Evolutionary conservation across 2,329 filamentous ascomycete species (phyloP), one percentile per base, ranked within the genome.

Genomic region (Aspergillus sp.): DNA sequence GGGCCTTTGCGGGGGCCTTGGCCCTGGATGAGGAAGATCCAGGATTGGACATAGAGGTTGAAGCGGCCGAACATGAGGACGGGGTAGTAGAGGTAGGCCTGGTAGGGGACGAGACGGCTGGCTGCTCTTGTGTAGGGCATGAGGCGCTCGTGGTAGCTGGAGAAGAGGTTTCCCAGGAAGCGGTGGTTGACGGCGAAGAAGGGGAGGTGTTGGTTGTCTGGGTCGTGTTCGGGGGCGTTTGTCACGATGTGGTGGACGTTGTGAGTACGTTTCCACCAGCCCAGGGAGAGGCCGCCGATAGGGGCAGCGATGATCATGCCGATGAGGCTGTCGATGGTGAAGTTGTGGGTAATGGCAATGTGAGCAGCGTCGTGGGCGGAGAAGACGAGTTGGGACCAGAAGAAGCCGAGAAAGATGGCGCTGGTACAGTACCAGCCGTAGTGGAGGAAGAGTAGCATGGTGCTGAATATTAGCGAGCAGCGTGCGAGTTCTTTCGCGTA

Each of bases 191-290:
- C 85, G 61, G 91, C 91, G 73, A 97, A 91, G 73, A 96, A 88
- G 2, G 92, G 92, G 76, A 96, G 85, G 73, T 96, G 89, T 74
- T 93, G 87, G 68, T 97, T 97, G 73, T 98, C 94, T 0, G 94
- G 94, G 72, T 98, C 94, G 73, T 98, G 93, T 75, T 97, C 94
- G 13, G 92, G 91, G 25, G 90, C 89, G 76, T 98, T 98, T 9
- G 94, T 98, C 48, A 97, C 89, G 68, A 97, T 91, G 72, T 98
- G 94, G 74, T 97, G 94, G 13, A 97, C 92, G 72, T 97, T 97
- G 76, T 98, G 93, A 72, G 87, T 97, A 62, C 87, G 85, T 78
- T 98, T 98, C 94, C 94, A 98, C 94, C 94, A 98, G 51, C 94
- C 91, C 50, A 96, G 79, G 13, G 91, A 96, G 21, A 98, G 79